Percentiles rank a stretch among this genome's conserved stretches.
phyloP scores from a whole-genome alignment of 768 basidiomycete species.

The Calvatia gigantea region DNA sequence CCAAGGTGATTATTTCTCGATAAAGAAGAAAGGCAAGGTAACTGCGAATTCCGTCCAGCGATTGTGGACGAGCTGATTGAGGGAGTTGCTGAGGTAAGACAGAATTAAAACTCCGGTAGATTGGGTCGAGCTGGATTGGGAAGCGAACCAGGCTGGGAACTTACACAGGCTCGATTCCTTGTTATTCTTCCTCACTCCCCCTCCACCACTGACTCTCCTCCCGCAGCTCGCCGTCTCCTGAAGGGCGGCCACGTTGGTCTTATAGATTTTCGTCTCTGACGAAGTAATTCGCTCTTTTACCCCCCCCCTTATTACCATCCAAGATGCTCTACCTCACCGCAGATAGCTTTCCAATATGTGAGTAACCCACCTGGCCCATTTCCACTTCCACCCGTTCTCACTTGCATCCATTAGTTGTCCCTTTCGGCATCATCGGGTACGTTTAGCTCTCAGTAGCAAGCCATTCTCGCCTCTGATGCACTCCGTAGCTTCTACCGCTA shows the following conservation, averaged over 20 bases:
- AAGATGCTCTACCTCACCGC: constrained; percentile 87
- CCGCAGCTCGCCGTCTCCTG: constrained; percentile 10
- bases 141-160: not conserved
- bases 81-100: not conserved
- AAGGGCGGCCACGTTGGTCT: constrained; percentile 6
- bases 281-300: constrained; percentile 39
- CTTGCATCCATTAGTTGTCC: constrained; percentile 58
- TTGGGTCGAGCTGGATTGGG: constrained; percentile 3
- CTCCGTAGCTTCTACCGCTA: constrained; percentile 81
- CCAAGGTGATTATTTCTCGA: too few species aligned
- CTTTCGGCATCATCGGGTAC: constrained; percentile 86
- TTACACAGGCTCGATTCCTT: not conserved
- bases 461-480: not conserved
- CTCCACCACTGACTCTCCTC: constrained; percentile 4
- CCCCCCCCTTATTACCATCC: constrained; percentile 17
- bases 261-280: constrained; percentile 27
- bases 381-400: not conserved
- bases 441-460: constrained; percentile 14
- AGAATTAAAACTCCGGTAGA: constrained; percentile 4
- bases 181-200: constrained; percentile 7
- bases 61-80: too few species aligned
- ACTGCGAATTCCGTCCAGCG: too few species aligned
- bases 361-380: constrained; percentile 35
- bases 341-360: constrained; percentile 88
- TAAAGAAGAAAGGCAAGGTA: too few species aligned